Evolutionary conservation across 108 stramenopile species (phyloP).

Genomic region (Nitzschia sp.): DNA sequence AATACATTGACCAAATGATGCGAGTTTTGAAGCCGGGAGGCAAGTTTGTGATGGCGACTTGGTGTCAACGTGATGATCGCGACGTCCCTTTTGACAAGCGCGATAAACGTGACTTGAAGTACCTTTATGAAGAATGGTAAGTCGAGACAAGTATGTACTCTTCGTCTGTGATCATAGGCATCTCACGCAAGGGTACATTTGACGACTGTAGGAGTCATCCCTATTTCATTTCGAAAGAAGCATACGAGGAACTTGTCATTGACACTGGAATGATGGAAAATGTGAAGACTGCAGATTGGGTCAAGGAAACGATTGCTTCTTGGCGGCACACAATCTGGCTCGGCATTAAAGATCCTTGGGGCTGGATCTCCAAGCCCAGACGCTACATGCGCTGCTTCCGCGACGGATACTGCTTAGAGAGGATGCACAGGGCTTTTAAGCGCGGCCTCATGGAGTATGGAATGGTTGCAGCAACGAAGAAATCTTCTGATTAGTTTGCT

Average conservation of each 20-base stretch:
- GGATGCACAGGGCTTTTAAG: conserved; percentile 95
- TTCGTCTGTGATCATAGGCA: too few relatives aligned
- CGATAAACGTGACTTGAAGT: conserved; percentile 91
- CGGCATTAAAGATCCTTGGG: conserved; percentile 91
- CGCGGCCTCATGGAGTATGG: conserved; percentile 97
- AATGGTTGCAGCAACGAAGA: conserved; percentile 90
- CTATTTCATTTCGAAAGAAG: conserved; percentile 95
- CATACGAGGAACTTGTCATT: conserved; percentile 86
- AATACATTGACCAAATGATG: conserved; percentile 96
- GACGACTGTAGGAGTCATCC: conserved; percentile 80
- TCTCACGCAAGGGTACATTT: too few relatives aligned
- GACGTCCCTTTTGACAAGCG: conserved; percentile 76
- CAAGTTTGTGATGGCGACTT: conserved; percentile 94
- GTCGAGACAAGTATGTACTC: too few relatives aligned
- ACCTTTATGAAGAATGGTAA: conserved; percentile 96
- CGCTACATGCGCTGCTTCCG: conserved; percentile 85
- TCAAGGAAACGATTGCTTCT: conserved; percentile 82
- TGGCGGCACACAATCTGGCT: conserved; percentile 97
- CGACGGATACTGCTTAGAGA: conserved; percentile 93
- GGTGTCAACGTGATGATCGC: conserved; percentile 96
- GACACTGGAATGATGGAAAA: conserved; percentile 86
- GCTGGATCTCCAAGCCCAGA: conserved; percentile 89
- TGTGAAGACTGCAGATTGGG: conserved; percentile 90
- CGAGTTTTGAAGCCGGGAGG: conserved; percentile 97
- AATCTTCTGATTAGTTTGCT: conserved; percentile 11